These are phyloP conservation scores for Colletotrichum sansevieriae DNA, from an alignment of 2,329 filamentous ascomycete genomes.

Conservation along the genomic window DNA sequence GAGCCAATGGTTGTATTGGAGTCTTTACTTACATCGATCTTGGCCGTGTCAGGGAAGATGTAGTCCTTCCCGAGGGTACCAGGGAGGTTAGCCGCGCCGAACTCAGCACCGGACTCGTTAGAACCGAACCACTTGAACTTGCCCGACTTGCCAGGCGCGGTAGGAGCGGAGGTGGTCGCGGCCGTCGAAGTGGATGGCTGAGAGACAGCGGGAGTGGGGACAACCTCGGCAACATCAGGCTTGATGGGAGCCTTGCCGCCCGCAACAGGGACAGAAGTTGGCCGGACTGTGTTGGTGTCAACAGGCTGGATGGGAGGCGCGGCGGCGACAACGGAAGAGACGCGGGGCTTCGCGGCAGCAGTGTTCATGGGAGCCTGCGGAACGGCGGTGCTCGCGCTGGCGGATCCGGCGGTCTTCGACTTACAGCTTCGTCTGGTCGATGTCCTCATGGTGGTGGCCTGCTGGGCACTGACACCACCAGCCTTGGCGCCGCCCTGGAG, in stretches of 20 bases:
- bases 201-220: neutral
- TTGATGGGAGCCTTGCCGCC: neutral
- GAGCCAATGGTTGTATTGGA: neutral
- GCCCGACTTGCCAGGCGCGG: slow-evolving; percentile 16
- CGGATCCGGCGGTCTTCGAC: slow-evolving; percentile 23
- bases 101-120: slow-evolving; percentile 71
- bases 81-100: slow-evolving; percentile 68
- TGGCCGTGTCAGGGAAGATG: slow-evolving; percentile 68
- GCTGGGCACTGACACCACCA: slow-evolving; percentile 7
- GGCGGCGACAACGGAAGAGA: slow-evolving; percentile 3
- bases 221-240: neutral
- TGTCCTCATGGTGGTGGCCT: slow-evolving; percentile 26
- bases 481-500: slow-evolving; percentile 41
- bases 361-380: slow-evolving; percentile 20
- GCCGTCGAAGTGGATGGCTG: slow-evolving; percentile 8
- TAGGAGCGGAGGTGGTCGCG: neutral
- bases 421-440: slow-evolving; percentile 31
- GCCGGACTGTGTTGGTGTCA: slow-evolving; percentile 23
- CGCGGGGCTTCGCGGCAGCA: neutral
- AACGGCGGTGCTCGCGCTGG: neutral
- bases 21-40: slow-evolving; percentile 53
- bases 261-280: neutral
- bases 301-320: slow-evolving; percentile 17
- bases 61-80: slow-evolving; percentile 71
- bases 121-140: slow-evolving; percentile 58